A percentile compares a stretch with the other conserved stretches of the same genome.
Evolutionary conservation across 2,329 filamentous ascomycete genomes (phyloP).

Genomic region (Lecanosticta acicola): DNA sequence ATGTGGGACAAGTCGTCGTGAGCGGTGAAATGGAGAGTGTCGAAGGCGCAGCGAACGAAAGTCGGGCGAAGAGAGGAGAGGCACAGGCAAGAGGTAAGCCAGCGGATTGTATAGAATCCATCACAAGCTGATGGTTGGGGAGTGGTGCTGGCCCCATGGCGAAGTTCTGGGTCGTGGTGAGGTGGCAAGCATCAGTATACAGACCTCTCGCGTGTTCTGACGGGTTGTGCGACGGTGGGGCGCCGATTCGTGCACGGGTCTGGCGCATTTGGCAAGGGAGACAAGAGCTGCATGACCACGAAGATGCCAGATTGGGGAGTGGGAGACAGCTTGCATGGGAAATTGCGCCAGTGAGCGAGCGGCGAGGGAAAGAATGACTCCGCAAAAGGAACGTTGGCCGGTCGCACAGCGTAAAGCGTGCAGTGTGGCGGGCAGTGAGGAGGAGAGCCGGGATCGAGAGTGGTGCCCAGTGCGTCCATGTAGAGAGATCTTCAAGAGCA

Average conservation of each 20-base stretch:
- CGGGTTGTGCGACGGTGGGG: slow-evolving; percentile 13
- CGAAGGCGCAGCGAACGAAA: background rate
- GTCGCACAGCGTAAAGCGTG: slow-evolving; percentile 2
- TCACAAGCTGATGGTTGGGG: slow-evolving; percentile 10
- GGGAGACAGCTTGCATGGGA: slow-evolving; percentile 6
- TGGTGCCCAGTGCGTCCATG: background rate
- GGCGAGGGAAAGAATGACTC: background rate
- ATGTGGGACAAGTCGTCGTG: background rate
- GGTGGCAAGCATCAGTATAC: slow-evolving; percentile 16
- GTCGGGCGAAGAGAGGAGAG: background rate
- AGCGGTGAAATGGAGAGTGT: background rate
- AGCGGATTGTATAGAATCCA: background rate
- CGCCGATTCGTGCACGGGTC: background rate
- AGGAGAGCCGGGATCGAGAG: background rate
- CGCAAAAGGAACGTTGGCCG: background rate
- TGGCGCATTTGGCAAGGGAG: background rate
- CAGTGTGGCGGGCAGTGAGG: background rate
- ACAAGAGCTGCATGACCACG: slow-evolving; percentile 2
- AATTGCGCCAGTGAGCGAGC: background rate
- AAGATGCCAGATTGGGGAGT: background rate
- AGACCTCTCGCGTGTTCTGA: slow-evolving; percentile 16
- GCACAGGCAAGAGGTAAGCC: background rate
- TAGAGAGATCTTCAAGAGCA: too few species aligned
- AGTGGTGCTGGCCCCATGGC: slow-evolving; percentile 9
- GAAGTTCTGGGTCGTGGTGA: slow-evolving; percentile 9